A percentile compares a stretch with the other conserved stretches of the same genome.
Evolutionary conservation across 2,329 filamentous ascomycete species (phyloP).

Genomic region (Diaporthe citriasiana): DNA sequence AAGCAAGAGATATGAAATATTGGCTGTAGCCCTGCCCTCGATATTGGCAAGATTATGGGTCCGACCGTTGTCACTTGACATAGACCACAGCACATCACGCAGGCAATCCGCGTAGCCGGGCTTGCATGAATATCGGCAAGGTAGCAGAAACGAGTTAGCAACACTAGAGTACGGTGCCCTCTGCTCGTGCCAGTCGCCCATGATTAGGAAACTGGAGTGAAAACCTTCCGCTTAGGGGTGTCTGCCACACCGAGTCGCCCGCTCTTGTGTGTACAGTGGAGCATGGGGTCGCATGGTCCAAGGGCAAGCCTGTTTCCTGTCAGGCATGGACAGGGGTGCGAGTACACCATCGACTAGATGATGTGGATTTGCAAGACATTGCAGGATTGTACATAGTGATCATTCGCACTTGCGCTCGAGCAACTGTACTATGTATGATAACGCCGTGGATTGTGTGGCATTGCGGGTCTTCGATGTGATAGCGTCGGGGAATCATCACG

Average conservation of each 20-base stretch:
- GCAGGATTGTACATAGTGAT: constrained; percentile 29
- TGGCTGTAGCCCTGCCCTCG: constrained; percentile 21
- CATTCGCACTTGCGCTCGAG: constrained; percentile 2
- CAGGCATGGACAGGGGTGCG: constrained; percentile 26
- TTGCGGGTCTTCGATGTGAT: neutral
- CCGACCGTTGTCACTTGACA: constrained; percentile 36
- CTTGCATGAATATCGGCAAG: constrained; percentile 37
- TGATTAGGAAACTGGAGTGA: constrained; percentile 14
- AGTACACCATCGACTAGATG: constrained; percentile 27
- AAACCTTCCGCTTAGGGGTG: constrained; percentile 36
- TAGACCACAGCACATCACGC: constrained; percentile 16
- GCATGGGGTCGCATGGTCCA: constrained; percentile 35
- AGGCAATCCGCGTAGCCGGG: constrained; percentile 1
- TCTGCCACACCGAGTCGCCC: constrained; percentile 29
- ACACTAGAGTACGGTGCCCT: constrained; percentile 12
- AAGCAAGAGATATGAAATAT: constrained; percentile 38
- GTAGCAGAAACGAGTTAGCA: constrained; percentile 38
- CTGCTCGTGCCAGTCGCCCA: constrained; percentile 17
- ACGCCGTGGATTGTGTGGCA: neutral
- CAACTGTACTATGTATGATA: neutral
- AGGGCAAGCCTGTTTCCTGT: constrained; percentile 27
- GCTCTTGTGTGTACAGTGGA: constrained; percentile 24
- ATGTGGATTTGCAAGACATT: constrained; percentile 37
- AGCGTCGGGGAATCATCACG: neutral
- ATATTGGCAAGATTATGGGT: constrained; percentile 30